Conservation (phyloP, 177 flowering plant genomes). For the Vitis hybrid region DNA sequence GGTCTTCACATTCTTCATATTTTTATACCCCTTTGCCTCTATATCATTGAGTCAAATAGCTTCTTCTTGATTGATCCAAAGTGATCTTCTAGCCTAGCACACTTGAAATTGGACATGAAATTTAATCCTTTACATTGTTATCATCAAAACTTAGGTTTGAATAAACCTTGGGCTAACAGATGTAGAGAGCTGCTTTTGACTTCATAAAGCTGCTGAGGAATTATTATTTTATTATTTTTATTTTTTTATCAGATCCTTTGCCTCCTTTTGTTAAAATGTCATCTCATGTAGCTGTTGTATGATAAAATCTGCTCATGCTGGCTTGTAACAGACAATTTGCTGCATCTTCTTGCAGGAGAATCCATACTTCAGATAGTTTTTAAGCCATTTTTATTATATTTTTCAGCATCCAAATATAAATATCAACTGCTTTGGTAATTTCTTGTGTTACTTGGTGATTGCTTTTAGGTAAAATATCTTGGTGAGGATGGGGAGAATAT, state of each 20-base stretch:
- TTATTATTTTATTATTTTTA: not conserved
- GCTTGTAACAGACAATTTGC: not conserved
- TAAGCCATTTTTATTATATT: not conserved
- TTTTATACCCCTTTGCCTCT: too few relatives aligned
- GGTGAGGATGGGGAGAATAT: conserved; percentile 85
- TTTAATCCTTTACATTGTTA: too few relatives aligned
- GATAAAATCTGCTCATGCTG: not conserved
- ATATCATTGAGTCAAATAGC: too few relatives aligned
- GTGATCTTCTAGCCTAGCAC: too few relatives aligned
- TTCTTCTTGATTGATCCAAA: too few relatives aligned
- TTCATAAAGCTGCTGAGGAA: too few relatives aligned
- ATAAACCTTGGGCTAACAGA: too few relatives aligned
- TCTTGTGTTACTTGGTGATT: not conserved
- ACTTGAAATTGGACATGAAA: too few relatives aligned
- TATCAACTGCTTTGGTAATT: not conserved
- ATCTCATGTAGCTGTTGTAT: not conserved
- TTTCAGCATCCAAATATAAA: not conserved
- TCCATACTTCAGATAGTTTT: not conserved
- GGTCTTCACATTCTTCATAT: too few relatives aligned
- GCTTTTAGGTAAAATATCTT: conserved; percentile 84
- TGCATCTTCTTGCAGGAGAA: not conserved
- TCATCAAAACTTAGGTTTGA: too few relatives aligned
- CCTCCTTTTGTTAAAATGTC: not conserved
- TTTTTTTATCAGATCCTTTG: not conserved
- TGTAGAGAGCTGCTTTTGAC: too few relatives aligned